These are phyloP conservation scores for Verbascum thapsus DNA, from an alignment of 257 asterid species.

Conservation along the genomic window DNA sequence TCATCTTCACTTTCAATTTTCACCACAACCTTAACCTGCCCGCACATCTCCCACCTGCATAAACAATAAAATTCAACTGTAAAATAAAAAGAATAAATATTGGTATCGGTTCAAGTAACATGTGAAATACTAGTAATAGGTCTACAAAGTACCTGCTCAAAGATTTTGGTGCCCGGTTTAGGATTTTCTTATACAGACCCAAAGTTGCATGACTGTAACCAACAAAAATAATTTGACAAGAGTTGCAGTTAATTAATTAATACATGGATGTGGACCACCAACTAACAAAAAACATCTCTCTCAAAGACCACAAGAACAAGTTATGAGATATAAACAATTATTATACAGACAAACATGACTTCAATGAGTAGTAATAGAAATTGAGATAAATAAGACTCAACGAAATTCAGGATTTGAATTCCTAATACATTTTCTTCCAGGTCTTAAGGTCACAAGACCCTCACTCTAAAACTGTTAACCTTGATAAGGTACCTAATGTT, in stretches of 20 bases:
- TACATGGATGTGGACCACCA: neutral
- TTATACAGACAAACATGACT: no score
- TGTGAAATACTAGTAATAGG: slow-evolving; percentile 20
- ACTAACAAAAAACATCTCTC: neutral
- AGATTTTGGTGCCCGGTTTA: slow-evolving; percentile 81
- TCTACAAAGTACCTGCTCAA: slow-evolving; percentile 60
- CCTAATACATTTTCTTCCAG: no score
- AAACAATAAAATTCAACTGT: slow-evolving; percentile 11
- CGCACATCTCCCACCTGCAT: slow-evolving; percentile 99
- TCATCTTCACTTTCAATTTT: slow-evolving; percentile 88
- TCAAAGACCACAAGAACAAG: neutral
- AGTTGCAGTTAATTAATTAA: slow-evolving; percentile 1
- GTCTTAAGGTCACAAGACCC: no score
- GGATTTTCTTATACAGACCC: slow-evolving; percentile 88
- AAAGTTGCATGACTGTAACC: slow-evolving; percentile 81
- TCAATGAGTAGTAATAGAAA: no score
- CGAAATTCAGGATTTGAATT: no score
- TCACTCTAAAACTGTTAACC: no score
- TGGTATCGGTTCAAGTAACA: slow-evolving; percentile 3
- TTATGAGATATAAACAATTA: neutral
- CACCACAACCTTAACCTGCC: slow-evolving; percentile 97
- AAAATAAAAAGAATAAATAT: neutral
- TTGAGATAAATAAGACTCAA: no score
- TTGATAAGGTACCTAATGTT: no score
- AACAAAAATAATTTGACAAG: slow-evolving; percentile 25